Evolutionary conservation across 169 alveolate genomes (phyloP), one percentile per base, ranked within the genome.

Genomic region (Blepharisma undulans): DNA sequence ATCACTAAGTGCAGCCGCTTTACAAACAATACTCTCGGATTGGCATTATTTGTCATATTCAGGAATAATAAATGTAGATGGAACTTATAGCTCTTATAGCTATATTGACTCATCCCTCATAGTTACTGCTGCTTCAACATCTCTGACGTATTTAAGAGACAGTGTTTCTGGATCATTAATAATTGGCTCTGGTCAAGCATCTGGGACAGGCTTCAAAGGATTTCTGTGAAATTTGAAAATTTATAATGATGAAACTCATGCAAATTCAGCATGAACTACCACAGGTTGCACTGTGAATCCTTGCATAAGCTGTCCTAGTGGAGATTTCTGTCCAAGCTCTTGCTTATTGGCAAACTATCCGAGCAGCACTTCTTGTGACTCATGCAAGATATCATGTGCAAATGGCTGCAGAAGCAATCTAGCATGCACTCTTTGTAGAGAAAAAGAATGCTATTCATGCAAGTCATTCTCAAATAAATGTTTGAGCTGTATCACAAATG

Each of bases 381-480:
- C 80, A 25, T 78, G 86, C 86, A 78, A 12, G 29, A 29, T 21
- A 0, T 78, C 61, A 3, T 29, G 61, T 8, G 7, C 86, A 14
- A 8, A 72, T 25, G 86, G 86, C 21, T 78, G 86, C 25, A 78
- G 86, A 82, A 29, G 34, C 60, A 61, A 78, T 32, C 33, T 82
- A 30, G 30, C 29, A 78, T 78, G 86, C 29, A 12, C 19, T 14
- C 86, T 82, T 82, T 82, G 89, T 59, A 19, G 27, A 22, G 76
- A 82, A 21, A 22, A 82, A 59, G 27, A 82, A 12, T 82, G 89
- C 76, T 60, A 32, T 19, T n/a, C 74, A 16, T 82, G 89, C 18
- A 19, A 6, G 16, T 72, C 33, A n/a, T 82, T 82, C n/a, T 29
- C 86, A 29, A 32, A 22, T 30, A 29, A 27, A 12, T 78, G 86